phyloP scores from a whole-genome alignment of 495 filamentous ascomycete species.

The Cudoniella acicularis region DNA sequence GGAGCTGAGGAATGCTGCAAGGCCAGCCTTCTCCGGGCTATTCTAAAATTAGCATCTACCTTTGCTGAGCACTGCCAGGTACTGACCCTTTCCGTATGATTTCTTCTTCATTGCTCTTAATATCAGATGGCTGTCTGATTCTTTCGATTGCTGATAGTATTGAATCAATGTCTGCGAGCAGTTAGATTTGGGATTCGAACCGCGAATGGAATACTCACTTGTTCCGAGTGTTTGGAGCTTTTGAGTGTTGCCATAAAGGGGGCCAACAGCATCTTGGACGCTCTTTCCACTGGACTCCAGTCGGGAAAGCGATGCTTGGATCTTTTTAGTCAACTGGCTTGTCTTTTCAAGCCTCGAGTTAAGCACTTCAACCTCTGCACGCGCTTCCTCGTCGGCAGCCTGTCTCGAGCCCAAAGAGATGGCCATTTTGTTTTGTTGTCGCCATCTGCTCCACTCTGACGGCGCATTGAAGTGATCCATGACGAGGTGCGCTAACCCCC shows the following conservation, averaged over 20 bases:
- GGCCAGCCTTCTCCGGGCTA: conserved; percentile 72
- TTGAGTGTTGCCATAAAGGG: conserved; percentile 89
- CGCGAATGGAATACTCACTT: conserved; percentile 45
- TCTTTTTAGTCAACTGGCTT: conserved; percentile 81
- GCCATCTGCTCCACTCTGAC: background rate
- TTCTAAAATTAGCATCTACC: background rate
- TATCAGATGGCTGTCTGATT: conserved; percentile 82
- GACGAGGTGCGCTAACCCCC: background rate
- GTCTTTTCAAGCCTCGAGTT: conserved; percentile 63
- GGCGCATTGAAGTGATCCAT: background rate
- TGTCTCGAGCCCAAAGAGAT: conserved; percentile 38
- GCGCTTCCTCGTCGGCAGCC: conserved; percentile 57
- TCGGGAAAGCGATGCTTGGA: conserved; percentile 78
- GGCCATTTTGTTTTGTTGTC: conserved; percentile 19
- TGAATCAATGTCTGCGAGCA: conserved; percentile 68
- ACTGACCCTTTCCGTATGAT: conserved; percentile 79
- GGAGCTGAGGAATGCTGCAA: conserved; percentile 83
- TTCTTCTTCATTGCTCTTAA: conserved; percentile 81
- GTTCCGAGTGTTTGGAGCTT: conserved; percentile 76
- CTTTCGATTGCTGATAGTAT: conserved; percentile 82
- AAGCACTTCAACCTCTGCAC: conserved; percentile 63
- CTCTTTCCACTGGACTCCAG: conserved; percentile 83
- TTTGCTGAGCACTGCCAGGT: background rate
- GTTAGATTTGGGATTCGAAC: conserved; percentile 13
- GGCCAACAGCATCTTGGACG: conserved; percentile 87